These are phyloP conservation scores for Gonapodya sp. DNA, from an alignment of 192 early-diverging fungal species.

Conservation along the genomic window DNA sequence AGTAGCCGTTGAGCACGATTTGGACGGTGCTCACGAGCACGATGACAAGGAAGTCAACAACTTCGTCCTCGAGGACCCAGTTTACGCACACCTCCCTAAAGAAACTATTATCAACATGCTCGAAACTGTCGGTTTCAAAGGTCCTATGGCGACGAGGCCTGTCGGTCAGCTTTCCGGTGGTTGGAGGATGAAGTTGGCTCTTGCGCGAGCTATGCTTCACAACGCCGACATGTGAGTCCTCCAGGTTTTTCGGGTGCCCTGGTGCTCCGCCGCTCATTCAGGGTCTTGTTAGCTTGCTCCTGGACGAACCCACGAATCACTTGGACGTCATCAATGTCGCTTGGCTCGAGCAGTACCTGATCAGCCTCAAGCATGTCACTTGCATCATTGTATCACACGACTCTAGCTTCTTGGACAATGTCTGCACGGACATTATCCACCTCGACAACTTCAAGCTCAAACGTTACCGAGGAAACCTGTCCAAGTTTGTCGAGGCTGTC, in stretches of 20 bases:
- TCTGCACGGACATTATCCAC: slow-evolving; percentile 72
- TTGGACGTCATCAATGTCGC: slow-evolving; percentile 67
- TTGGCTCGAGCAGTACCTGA: slow-evolving; percentile 69
- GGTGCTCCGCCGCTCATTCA: background rate
- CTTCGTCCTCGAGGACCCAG: slow-evolving; percentile 33
- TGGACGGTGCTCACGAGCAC: slow-evolving; percentile 35
- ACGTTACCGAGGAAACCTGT: slow-evolving; percentile 70
- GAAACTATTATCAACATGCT: slow-evolving; percentile 23
- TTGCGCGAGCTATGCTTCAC: slow-evolving; percentile 45
- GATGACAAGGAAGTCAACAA: slow-evolving; percentile 30
- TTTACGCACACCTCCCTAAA: slow-evolving; percentile 20
- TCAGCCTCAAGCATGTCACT: slow-evolving; percentile 52
- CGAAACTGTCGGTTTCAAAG: slow-evolving; percentile 36
- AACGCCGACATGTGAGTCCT: slow-evolving; percentile 59
- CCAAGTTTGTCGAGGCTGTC: slow-evolving; percentile 60
- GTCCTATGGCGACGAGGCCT: slow-evolving; percentile 18
- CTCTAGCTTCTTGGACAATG: slow-evolving; percentile 67
- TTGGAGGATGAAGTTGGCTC: slow-evolving; percentile 55
- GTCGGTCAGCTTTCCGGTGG: slow-evolving; percentile 37
- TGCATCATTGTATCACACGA: slow-evolving; percentile 73
- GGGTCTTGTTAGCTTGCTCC: slow-evolving; percentile 35
- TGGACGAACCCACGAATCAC: slow-evolving; percentile 92
- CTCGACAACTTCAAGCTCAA: slow-evolving; percentile 67
- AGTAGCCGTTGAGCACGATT: slow-evolving; percentile 40
- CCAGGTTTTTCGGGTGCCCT: background rate